Percentiles rank a stretch among this genome's conserved stretches.
Evolutionary conservation across 2,329 filamentous ascomycete species (phyloP).

Genomic region (Basipetospora chlamydospora): DNA sequence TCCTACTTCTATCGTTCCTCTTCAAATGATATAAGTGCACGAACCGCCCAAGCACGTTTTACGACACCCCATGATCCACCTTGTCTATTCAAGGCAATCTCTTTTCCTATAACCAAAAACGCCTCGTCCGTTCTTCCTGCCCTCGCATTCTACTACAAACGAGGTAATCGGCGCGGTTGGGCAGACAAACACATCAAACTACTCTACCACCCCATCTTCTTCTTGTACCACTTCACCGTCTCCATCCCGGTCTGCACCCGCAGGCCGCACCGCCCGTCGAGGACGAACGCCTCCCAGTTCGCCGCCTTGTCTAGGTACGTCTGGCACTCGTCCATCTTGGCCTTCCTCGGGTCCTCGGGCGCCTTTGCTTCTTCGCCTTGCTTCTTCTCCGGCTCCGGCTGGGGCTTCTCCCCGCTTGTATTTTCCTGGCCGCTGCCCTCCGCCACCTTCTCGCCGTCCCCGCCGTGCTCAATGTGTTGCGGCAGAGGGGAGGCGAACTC

Average conservation of each 20-base stretch:
- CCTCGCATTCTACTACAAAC: too few species aligned
- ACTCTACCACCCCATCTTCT: constrained; percentile 27
- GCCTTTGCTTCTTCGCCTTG: constrained; percentile 14
- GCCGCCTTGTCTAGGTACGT: constrained; percentile 51
- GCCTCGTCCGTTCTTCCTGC: too few species aligned
- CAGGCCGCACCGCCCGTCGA: constrained; percentile 63
- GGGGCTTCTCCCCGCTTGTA: not conserved
- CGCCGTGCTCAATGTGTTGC: not conserved
- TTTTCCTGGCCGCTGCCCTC: not conserved
- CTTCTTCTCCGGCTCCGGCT: too few species aligned
- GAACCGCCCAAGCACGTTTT: too few species aligned
- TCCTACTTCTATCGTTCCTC: too few species aligned
- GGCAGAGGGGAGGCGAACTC: not conserved
- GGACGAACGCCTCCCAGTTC: constrained; percentile 55
- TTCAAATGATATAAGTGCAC: too few species aligned
- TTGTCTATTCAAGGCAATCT: too few species aligned
- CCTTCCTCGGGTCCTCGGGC: constrained; percentile 22
- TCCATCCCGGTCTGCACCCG: constrained; percentile 55
- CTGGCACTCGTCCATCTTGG: constrained; percentile 46
- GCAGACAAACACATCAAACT: too few species aligned
- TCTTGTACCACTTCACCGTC: constrained; percentile 42
- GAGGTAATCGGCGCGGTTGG: too few species aligned
- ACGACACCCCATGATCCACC: too few species aligned
- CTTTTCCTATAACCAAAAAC: too few species aligned
- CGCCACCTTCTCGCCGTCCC: not conserved